Evolutionary conservation across 2,329 filamentous ascomycete species (phyloP).

Genomic region (Apiospora hydei): DNA sequence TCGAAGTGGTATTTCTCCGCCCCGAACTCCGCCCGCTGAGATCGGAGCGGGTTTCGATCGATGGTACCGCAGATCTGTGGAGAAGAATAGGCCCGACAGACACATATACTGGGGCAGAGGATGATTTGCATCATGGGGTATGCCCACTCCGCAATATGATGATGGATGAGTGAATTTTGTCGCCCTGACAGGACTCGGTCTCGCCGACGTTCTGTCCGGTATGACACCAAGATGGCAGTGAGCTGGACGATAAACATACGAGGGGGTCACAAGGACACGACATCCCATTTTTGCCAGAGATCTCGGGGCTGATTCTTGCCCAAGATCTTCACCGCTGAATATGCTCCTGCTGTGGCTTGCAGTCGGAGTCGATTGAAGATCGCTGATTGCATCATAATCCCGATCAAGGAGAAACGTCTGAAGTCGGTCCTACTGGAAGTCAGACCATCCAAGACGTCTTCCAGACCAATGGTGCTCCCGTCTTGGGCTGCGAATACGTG

Average conservation of each 20-base stretch:
- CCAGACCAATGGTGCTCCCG: neutral
- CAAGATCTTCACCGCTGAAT: neutral
- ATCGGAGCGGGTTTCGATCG: neutral
- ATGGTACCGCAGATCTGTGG: constrained; percentile 1
- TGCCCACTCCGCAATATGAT: neutral
- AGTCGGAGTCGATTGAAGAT: neutral
- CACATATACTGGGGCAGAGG: neutral
- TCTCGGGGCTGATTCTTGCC: neutral
- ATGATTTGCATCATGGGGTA: neutral
- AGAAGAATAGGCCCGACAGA: neutral
- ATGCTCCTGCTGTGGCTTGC: neutral
- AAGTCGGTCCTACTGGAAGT: neutral
- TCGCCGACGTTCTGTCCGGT: neutral
- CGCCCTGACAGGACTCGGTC: neutral
- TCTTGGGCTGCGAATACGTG: neutral
- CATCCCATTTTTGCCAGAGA: neutral
- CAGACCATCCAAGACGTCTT: neutral
- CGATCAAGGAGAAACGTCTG: neutral
- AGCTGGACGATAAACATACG: neutral
- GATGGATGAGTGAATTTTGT: neutral
- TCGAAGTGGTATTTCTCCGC: neutral
- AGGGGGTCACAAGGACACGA: neutral
- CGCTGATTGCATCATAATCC: neutral
- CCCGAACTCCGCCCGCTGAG: neutral
- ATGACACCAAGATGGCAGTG: neutral